These are phyloP conservation scores for Flueggea neowawraea DNA, from an alignment of 441 rosid genomes.

Conservation along the genomic window DNA sequence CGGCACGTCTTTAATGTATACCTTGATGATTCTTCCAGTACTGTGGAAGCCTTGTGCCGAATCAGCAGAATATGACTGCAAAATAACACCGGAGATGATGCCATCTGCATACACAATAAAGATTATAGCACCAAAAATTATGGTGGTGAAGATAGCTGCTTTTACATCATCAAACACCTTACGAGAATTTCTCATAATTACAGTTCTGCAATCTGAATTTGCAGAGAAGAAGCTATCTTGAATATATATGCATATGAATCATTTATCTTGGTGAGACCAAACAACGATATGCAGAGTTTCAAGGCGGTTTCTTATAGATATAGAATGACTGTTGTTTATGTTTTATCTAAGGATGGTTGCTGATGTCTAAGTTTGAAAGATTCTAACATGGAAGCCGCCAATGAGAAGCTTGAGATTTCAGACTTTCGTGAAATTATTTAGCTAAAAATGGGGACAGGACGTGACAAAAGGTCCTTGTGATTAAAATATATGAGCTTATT, in stretches of 20 bases:
- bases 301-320: too few relatives aligned
- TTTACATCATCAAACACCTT: slow-evolving; percentile 27
- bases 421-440: too few relatives aligned
- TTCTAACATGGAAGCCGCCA: too few relatives aligned
- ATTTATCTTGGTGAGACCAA: background rate
- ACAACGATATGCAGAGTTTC: background rate
- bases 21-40: slow-evolving; percentile 10
- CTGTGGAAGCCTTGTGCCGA: slow-evolving; percentile 8
- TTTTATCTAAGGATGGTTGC: too few relatives aligned
- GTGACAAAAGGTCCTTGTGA: too few relatives aligned
- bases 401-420: background rate
- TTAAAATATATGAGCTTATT: too few relatives aligned
- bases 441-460: too few relatives aligned
- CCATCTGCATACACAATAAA: slow-evolving; percentile 36
- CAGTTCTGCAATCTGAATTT: too few relatives aligned
- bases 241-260: too few relatives aligned
- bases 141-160: slow-evolving; percentile 19
- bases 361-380: too few relatives aligned
- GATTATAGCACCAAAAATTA: slow-evolving; percentile 30
- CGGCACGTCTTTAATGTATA: slow-evolving; percentile 17
- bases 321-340: too few relatives aligned
- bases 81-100: slow-evolving; percentile 22
- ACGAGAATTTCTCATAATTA: slow-evolving; percentile 18
- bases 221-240: too few relatives aligned
- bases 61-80: slow-evolving; percentile 15